Percentiles rank a stretch among this genome's conserved stretches.
Conservation (phyloP, 495 filamentous ascomycete species). For the Neurospora hispaniola region DNA sequence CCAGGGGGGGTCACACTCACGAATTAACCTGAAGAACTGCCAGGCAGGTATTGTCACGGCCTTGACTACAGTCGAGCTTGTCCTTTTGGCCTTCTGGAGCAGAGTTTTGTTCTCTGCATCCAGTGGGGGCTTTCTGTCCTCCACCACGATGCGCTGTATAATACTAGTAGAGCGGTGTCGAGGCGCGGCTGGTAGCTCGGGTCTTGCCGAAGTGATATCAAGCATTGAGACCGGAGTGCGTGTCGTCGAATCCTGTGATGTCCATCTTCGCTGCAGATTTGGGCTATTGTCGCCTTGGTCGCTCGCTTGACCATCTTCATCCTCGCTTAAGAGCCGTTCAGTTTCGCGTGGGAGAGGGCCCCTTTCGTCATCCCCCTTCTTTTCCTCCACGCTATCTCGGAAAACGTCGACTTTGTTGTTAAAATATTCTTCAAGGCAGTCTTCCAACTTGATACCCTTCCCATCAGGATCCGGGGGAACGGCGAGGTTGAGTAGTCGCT, state of each 20-base stretch:
- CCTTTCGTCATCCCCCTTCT: constrained; percentile 25
- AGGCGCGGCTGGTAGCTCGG: constrained; percentile 11
- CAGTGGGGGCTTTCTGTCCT: constrained; percentile 19
- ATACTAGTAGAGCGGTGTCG: constrained; percentile 37
- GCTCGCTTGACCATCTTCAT: constrained; percentile 12
- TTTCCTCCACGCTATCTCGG: constrained; percentile 52
- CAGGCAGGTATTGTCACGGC: constrained; percentile 94
- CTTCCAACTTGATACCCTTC: constrained; percentile 64
- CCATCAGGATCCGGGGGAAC: constrained; percentile 57
- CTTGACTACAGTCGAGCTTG: constrained; percentile 49
- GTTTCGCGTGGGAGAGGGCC: constrained; percentile 11
- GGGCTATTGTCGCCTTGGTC: constrained; percentile 4
- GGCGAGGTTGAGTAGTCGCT: constrained; percentile 83
- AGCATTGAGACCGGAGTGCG: constrained; percentile 15
- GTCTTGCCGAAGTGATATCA: constrained; percentile 6
- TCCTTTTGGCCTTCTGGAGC: constrained; percentile 28
- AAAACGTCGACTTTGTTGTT: constrained; percentile 89
- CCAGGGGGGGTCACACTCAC: constrained; percentile 34
- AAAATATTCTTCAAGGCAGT: constrained; percentile 88
- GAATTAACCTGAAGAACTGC: constrained; percentile 92
- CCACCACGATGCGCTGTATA: constrained; percentile 37
- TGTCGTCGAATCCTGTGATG: constrained; percentile 13
- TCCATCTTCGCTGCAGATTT: constrained; percentile 22
- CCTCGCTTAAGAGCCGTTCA: constrained; percentile 28
- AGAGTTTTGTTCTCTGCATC: constrained; percentile 30